Evolutionary conservation across 192 early-diverging fungal species (phyloP), one percentile per base, ranked within the genome.

Genomic region (Podila clonocystis): DNA sequence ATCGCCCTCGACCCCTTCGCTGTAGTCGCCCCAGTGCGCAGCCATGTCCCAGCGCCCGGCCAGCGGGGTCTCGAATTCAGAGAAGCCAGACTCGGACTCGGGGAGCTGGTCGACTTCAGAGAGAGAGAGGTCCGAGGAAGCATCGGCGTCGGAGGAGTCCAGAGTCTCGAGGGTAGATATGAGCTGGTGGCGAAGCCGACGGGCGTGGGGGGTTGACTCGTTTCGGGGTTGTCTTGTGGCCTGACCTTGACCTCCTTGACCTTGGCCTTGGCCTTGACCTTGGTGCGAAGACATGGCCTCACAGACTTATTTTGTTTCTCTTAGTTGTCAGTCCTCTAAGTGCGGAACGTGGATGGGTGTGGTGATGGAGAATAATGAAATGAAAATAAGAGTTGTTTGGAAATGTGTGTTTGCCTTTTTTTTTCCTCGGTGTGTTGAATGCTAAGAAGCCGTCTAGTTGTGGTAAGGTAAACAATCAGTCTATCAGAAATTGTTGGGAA

Each of bases 1-100:
- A 58, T 79, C 75, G 12, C 68, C 75, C 49, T 71, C 75, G 4
- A 76, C 74, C 3, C 75, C 75, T 58, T 77, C 75, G 17, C 68
- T 67, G 36, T 77, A 70, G 17, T 77, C 75, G 20, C 55, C 75
- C 75, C 75, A 71, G 26, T 79, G 75, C 4, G 70, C 64, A 28
- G 70, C 38, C 50, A 72, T 22, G 24, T 79, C 75, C 75, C 75
- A 79, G n/a, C 75, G 69, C 24, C 65, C 65, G 59, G 58, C 63
- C 0, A 79, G 65, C 0, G 58, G 70, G 4, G 28, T 66, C 49
- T 72, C 75, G 52, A 67, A 68, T 26, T 79, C 75, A 2, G 75
- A 67, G 28, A 33, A 63, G 65, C 59, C 63, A 20, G 24, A 62
- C 36, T 68, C 5, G 41, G 41, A 45, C 41, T 45, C 41, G 41